Evolutionary conservation across 352 stramenopile genomes (phyloP).

Genomic region (Blastocystis sp.): DNA sequence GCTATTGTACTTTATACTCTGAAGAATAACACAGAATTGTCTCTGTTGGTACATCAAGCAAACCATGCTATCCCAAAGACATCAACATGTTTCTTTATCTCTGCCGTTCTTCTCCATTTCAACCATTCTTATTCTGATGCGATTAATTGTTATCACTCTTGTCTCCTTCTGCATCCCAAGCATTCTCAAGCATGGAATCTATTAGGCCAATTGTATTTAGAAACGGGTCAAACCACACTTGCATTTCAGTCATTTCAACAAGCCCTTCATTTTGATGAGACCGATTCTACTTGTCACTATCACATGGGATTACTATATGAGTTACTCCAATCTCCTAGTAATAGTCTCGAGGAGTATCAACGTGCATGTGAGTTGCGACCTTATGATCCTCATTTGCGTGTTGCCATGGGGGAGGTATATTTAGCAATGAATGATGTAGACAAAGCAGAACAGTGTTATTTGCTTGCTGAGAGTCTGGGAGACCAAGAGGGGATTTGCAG

Average conservation of each 20-base stretch:
- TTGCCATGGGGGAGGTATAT: not conserved
- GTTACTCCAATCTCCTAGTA: not conserved
- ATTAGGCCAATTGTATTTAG: slow-evolving; percentile 1
- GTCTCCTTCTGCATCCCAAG: not conserved
- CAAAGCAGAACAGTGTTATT: not conserved
- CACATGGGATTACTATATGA: slow-evolving; percentile 12
- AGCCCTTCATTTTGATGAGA: not conserved
- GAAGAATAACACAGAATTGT: not conserved
- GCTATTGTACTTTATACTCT: not conserved
- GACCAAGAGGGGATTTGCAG: not conserved
- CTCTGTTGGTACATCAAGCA: not conserved
- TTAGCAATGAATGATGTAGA: not conserved
- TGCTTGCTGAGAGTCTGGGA: slow-evolving; percentile 15
- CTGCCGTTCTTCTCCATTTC: not conserved
- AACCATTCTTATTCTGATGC: not conserved
- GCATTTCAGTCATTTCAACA: not conserved
- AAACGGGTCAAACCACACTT: not conserved
- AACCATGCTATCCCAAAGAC: not conserved
- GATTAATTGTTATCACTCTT: not conserved
- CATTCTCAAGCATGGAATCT: not conserved
- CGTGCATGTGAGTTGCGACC: not conserved
- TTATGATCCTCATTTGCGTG: slow-evolving; percentile 26
- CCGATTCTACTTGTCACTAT: not conserved
- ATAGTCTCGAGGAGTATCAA: not conserved
- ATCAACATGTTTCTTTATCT: not conserved